Evolutionary conservation across 2,329 filamentous ascomycete genomes (phyloP), one percentile per base, ranked within the genome.

Genomic region (Aspergillus sp.): DNA sequence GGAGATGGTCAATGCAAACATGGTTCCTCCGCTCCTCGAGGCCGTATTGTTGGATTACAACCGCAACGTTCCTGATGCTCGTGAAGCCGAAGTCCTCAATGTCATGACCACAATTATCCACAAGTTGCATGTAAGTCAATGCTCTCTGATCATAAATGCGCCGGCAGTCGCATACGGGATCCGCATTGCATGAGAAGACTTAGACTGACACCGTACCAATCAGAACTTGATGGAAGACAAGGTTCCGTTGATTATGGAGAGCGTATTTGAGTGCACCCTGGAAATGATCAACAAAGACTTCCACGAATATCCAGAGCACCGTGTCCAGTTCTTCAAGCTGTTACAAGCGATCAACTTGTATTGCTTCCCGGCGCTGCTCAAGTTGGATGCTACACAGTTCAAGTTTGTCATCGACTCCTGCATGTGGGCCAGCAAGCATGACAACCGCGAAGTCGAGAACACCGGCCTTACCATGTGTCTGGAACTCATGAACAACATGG

Each of bases 231-330:
- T 99, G 95, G 94, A 97, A 71, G 94, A 97, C 69, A 94, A 97
- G 73, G 90, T 99, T 41, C 91, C 94, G 9, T 87, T 87, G 45
- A 97, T 99, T 67, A 96, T 99, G 89, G 92, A 97, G 73, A 95
- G 93, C 61, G 90, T 99, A 22, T 99, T 99, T 65, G 93, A 97
- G 73, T 97, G 93, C 78, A 99, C 94, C 3, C 80, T 99, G 51
- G 91, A 96, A 66, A 99, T 99, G 94, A 99, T 99, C 77, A 99
- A 97, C 83, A 99, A 99, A 77, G 94, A 99, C 74, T 99, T 99
- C 74, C 96, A 95, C 44, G 94, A 99, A 70, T 99, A 95, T 72
- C 94, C 94, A 0, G 94, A 99, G 72, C 94, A 99, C 70, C 88
- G 95, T 52, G 94, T 99, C n/a, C 93, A 97, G 73, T 99, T 99